Conservation (phyloP, 495 filamentous ascomycete genomes). For the Daldinia caldariorum region DNA sequence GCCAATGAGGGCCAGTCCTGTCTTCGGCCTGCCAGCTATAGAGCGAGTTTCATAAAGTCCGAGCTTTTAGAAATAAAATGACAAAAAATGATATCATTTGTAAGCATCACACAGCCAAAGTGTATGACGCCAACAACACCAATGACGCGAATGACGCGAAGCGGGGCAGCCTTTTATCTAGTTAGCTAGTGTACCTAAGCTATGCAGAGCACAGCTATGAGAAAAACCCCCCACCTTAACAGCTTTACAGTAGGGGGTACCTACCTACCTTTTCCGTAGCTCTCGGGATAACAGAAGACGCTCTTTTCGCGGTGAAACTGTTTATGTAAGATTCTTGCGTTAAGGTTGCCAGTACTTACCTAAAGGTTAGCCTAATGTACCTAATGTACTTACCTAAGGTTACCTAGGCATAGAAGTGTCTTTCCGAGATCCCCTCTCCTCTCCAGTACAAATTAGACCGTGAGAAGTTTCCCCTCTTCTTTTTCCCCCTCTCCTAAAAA, state of each 20-base stretch:
- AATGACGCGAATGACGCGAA: conserved; percentile 44
- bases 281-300: conserved; percentile 15
- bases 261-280: conserved; percentile 2
- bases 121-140: conserved; percentile 43
- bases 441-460: conserved; percentile 46
- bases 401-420: conserved; percentile 13
- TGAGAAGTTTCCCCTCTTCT: conserved; percentile 36
- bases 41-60: conserved; percentile 31
- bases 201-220: conserved; percentile 9
- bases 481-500: conserved; percentile 30
- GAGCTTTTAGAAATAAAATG: conserved; percentile 36
- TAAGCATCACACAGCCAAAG: conserved; percentile 33
- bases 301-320: conserved; percentile 25
- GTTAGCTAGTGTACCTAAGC: background rate
- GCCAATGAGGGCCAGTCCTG: conserved; percentile 16
- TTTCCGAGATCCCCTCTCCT: conserved; percentile 36
- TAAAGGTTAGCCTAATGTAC: background rate
- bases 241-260: conserved; percentile 16
- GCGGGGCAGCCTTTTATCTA: conserved; percentile 34
- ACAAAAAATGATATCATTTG: conserved; percentile 49
- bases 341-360: too few species aligned
- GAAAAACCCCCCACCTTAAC: conserved; percentile 29
- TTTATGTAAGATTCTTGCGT: conserved; percentile 31
- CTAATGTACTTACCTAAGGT: background rate
- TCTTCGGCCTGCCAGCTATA: conserved; percentile 24